Evolutionary conservation across 768 basidiomycete species (phyloP).

Genomic region (Mycena belliarum): DNA sequence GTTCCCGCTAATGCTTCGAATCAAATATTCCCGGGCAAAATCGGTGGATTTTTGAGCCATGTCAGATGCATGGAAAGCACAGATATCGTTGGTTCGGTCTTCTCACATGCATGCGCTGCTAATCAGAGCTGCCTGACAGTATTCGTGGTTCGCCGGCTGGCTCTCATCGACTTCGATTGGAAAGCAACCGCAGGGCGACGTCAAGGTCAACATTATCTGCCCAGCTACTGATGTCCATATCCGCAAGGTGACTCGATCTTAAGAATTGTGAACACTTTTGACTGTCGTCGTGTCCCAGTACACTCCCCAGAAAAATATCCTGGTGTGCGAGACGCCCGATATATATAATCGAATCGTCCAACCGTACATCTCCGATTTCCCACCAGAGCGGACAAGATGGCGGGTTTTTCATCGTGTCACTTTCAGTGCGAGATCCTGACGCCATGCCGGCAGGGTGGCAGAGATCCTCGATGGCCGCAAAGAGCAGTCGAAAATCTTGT

Average conservation of each 20-base stretch:
- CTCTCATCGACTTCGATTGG: constrained; percentile 35
- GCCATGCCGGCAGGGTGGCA: constrained; percentile 61
- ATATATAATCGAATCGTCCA: constrained; percentile 70
- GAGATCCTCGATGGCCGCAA: constrained; percentile 78
- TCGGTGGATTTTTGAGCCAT: constrained; percentile 37
- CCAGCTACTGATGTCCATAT: constrained; percentile 92
- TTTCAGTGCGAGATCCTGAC: neutral
- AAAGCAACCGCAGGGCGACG: constrained; percentile 51
- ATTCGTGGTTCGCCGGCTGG: constrained; percentile 81
- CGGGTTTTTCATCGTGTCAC: constrained; percentile 28
- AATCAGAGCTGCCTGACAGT: constrained; percentile 46
- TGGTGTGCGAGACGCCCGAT: constrained; percentile 84
- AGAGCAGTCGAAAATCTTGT: constrained; percentile 74
- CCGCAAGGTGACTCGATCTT: constrained; percentile 56
- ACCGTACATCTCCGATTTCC: constrained; percentile 80
- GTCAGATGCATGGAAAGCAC: constrained; percentile 56
- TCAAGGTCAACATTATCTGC: constrained; percentile 82
- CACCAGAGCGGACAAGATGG: constrained; percentile 81
- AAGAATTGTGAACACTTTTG: neutral
- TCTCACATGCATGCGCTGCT: neutral
- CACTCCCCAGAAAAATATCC: constrained; percentile 64
- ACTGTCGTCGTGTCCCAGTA: constrained; percentile 57
- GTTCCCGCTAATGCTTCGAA: constrained; percentile 47
- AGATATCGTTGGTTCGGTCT: constrained; percentile 65
- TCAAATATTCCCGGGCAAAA: constrained; percentile 36